Percentiles rank a stretch among this genome's conserved stretches.
phyloP scores from a whole-genome alignment of 106 monocot species.

The Allium fistulosum region DNA sequence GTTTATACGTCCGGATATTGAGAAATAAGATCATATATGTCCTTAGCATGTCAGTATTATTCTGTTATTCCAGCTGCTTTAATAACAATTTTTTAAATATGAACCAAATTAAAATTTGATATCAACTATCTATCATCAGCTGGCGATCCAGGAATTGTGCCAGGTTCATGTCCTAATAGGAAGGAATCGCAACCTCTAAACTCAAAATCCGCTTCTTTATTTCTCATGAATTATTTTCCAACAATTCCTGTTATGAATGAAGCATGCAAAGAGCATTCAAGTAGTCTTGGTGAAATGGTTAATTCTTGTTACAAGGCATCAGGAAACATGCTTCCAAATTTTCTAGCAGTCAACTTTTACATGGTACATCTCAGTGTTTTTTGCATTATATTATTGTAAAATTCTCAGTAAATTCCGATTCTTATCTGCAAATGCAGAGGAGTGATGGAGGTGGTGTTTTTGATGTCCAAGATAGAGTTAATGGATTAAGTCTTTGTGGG shows the following conservation, averaged over 20 bases:
- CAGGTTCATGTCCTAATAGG: constrained; percentile 76
- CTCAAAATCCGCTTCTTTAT: constrained; percentile 71
- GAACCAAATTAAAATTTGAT: not conserved
- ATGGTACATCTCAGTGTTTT: constrained; percentile 45
- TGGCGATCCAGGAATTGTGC: constrained; percentile 89
- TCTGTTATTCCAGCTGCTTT: no score
- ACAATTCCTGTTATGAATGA: constrained; percentile 76
- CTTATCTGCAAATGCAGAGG: constrained; percentile 43
- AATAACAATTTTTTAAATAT: not conserved
- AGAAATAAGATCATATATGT: no score
- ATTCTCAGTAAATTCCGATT: no score
- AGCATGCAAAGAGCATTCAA: constrained; percentile 87
- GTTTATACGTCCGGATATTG: no score
- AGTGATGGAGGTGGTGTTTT: constrained; percentile 89
- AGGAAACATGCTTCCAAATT: constrained; percentile 76
- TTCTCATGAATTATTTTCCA: constrained; percentile 88
- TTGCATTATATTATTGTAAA: not conserved
- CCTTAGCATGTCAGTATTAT: no score
- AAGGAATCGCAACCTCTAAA: constrained; percentile 79
- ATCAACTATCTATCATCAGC: constrained; percentile 23
- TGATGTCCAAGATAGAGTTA: constrained; percentile 77
- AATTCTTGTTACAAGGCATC: constrained; percentile 71
- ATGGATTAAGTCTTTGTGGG: constrained; percentile 73
- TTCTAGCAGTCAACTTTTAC: constrained; percentile 87
- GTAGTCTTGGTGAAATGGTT: constrained; percentile 68